Percentiles rank a stretch among this genome's conserved stretches.
These are phyloP conservation scores for Aspergillus fischeri DNA, from an alignment of 2,329 filamentous ascomycete species.

Conservation along the genomic window DNA sequence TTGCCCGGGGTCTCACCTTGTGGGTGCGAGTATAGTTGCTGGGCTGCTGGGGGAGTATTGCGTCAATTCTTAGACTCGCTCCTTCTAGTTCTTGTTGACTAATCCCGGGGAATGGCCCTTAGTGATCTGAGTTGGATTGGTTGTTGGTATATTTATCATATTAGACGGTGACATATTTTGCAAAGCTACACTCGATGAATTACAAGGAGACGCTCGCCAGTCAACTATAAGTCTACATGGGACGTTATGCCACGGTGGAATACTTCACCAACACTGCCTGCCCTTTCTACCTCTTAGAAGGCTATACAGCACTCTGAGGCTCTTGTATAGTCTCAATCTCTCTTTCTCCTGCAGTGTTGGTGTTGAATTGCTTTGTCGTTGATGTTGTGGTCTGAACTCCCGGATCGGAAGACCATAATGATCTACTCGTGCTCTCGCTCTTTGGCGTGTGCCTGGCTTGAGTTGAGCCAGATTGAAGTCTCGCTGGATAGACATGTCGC, in stretches of 20 bases:
- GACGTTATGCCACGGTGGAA: background rate
- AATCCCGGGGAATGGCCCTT: background rate
- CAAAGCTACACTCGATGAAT: background rate
- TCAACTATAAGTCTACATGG: background rate
- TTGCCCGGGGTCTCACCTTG: conserved; percentile 4
- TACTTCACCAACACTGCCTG: background rate
- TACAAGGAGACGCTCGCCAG: background rate
- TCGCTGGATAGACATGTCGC: background rate
- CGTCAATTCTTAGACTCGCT: background rate
- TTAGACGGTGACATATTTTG: background rate
- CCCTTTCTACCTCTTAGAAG: background rate
- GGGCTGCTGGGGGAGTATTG: conserved; percentile 7
- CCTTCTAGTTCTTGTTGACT: background rate
- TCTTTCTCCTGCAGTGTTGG: background rate
- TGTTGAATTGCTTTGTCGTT: background rate
- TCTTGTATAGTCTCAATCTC: background rate
- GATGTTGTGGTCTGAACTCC: background rate
- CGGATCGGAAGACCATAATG: background rate
- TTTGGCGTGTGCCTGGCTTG: background rate
- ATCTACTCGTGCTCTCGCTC: too few relatives aligned
- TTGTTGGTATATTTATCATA: background rate
- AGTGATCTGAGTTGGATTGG: background rate
- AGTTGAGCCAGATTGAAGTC: background rate
- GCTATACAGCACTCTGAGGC: background rate
- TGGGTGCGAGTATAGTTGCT: conserved; percentile 2